A percentile compares a stretch with the other conserved stretches of the same genome.
Evolutionary conservation across 257 asterid species (phyloP).

Genomic region (Solanum chiquidenum): DNA sequence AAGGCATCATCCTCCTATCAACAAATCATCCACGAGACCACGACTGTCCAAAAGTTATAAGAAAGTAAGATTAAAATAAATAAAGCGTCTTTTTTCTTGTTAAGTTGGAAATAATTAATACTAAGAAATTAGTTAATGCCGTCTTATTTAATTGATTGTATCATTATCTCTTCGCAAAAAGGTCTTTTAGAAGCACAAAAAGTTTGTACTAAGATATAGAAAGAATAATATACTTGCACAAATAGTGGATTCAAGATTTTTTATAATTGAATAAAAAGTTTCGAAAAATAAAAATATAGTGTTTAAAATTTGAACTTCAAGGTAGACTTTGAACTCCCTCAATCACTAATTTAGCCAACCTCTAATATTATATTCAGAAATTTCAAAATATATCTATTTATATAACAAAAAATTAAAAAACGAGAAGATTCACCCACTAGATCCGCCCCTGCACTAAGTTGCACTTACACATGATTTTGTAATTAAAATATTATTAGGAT

Average conservation of each 20-base stretch:
- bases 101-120: neutral
- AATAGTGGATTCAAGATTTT: too few relatives aligned
- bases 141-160: slow-evolving; percentile 5
- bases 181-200: slow-evolving; percentile 12
- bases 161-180: slow-evolving; percentile 31
- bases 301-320: too few relatives aligned
- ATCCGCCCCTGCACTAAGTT: neutral
- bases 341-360: too few relatives aligned
- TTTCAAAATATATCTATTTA: too few relatives aligned
- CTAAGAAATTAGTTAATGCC: neutral
- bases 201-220: neutral
- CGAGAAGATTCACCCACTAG: neutral
- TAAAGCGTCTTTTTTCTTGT: neutral
- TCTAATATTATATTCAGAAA: too few relatives aligned
- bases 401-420: too few relatives aligned
- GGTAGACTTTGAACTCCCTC: neutral
- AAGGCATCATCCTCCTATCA: neutral
- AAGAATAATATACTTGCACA: neutral
- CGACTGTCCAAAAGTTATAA: neutral
- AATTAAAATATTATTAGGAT: neutral
- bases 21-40: neutral
- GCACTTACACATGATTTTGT: neutral
- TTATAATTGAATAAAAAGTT: too few relatives aligned
- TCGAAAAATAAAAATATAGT: too few relatives aligned
- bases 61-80: neutral